These are phyloP conservation scores for Uromyces viciae-fabae DNA, from an alignment of 1,284 basidiomycete genomes.

Conservation along the genomic window DNA sequence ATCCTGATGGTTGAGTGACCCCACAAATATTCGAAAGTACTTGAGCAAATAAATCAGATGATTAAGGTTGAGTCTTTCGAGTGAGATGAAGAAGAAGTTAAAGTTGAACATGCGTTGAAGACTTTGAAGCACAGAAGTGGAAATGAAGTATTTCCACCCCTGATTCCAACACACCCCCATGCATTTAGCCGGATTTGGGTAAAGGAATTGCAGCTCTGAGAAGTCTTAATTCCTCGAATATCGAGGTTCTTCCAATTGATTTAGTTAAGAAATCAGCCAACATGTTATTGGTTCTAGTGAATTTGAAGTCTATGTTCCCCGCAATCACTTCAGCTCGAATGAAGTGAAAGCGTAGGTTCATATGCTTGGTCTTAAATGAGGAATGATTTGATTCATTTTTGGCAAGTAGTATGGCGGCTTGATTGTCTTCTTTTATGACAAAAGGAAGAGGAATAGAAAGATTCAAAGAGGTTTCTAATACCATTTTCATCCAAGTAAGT, in stretches of 20 bases:
- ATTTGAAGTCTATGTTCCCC: conserved; percentile 47
- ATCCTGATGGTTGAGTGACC: too few species aligned
- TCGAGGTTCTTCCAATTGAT: conserved; percentile 50
- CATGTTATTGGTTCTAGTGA: conserved; percentile 54
- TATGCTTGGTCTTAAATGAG: not conserved
- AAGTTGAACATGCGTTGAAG: too few species aligned
- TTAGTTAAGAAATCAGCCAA: conserved; percentile 59
- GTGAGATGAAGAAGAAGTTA: too few species aligned
- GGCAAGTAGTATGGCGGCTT: not conserved
- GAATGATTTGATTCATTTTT: not conserved
- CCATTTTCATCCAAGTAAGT: not conserved
- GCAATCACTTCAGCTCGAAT: not conserved
- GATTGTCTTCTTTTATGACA: not conserved
- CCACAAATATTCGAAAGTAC: too few species aligned
- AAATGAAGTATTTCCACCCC: too few species aligned
- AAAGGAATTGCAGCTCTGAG: too few species aligned
- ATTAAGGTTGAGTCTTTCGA: too few species aligned
- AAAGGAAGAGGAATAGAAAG: not conserved
- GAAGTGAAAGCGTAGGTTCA: not conserved
- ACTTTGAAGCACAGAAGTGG: too few species aligned
- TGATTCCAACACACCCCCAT: too few species aligned
- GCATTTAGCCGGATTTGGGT: too few species aligned
- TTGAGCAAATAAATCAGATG: too few species aligned
- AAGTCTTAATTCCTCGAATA: too few species aligned
- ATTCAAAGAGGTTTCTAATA: not conserved